These are phyloP conservation scores for Umbilicus rupestris DNA, from an alignment of 164 flowering plant genomes.

Conservation along the genomic window DNA sequence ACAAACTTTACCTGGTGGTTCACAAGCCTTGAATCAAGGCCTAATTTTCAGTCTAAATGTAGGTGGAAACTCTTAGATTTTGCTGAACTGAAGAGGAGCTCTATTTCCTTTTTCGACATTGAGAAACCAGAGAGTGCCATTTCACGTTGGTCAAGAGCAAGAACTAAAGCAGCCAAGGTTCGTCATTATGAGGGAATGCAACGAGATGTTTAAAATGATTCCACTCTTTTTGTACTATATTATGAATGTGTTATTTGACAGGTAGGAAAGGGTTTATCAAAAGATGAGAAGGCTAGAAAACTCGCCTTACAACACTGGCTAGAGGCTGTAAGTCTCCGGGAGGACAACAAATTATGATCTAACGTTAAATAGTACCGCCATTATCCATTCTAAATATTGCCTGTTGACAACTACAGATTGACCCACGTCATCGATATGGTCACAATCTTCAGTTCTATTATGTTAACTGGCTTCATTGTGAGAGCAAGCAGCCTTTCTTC, in stretches of 20 bases:
- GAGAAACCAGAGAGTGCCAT: slow-evolving; percentile 67
- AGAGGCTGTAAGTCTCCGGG: slow-evolving; percentile 60
- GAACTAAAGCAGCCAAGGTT: slow-evolving; percentile 87
- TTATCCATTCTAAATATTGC: neutral
- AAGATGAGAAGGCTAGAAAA: slow-evolving; percentile 78
- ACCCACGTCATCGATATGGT: slow-evolving; percentile 96
- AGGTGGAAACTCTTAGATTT: slow-evolving; percentile 81
- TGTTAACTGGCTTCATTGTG: slow-evolving; percentile 72
- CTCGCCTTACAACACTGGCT: slow-evolving; percentile 98
- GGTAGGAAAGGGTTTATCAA: slow-evolving; percentile 94
- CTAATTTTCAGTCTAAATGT: neutral
- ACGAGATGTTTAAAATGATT: neutral
- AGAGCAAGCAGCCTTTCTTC: slow-evolving; percentile 81
- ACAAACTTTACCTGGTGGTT: neutral
- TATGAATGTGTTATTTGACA: slow-evolving; percentile 17
- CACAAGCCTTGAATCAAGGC: neutral
- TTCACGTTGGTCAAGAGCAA: slow-evolving; percentile 88
- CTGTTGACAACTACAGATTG: slow-evolving; percentile 42
- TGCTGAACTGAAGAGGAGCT: slow-evolving; percentile 76
- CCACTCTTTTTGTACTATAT: neutral
- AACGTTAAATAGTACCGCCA: neutral
- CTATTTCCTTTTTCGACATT: slow-evolving; percentile 77
- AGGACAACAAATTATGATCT: neutral
- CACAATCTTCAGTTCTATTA: slow-evolving; percentile 89
- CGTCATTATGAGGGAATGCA: neutral